A percentile compares a stretch with the other conserved stretches of the same genome.
Evolutionary conservation across 2,329 filamentous ascomycete species (phyloP).

Genomic region (Colletotrichum costaricense): DNA sequence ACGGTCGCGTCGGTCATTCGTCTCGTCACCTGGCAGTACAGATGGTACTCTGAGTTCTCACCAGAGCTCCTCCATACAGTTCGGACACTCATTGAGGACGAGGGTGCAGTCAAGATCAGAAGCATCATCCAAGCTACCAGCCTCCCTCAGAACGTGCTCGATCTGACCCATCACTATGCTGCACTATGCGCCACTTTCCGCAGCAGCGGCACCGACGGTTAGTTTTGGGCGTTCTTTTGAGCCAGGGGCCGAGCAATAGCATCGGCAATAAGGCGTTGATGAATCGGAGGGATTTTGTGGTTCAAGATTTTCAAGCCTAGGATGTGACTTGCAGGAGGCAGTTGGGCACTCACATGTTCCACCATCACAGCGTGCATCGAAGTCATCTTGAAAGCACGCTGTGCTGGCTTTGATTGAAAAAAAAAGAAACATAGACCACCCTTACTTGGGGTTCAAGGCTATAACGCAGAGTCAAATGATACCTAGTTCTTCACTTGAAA

Average conservation of each 20-base stretch:
- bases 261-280: background rate
- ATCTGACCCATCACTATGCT: slow-evolving; percentile 96
- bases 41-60: slow-evolving; percentile 99
- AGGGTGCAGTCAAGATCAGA: slow-evolving; percentile 95
- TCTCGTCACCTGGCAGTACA: slow-evolving; percentile 96
- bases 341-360: slow-evolving; percentile 18
- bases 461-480: slow-evolving; percentile 34
- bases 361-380: slow-evolving; percentile 13
- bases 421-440: slow-evolving; percentile 24
- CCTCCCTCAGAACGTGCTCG: slow-evolving; percentile 90
- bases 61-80: slow-evolving; percentile 89
- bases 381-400: slow-evolving; percentile 14
- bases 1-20: slow-evolving; percentile 88
- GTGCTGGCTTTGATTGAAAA: slow-evolving; percentile 18
- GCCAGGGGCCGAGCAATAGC: background rate
- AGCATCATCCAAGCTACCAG: slow-evolving; percentile 98
- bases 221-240: slow-evolving; percentile 40
- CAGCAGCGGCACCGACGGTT: slow-evolving; percentile 91
- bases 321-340: slow-evolving; percentile 16
- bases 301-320: slow-evolving; percentile 12
- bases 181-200: slow-evolving; percentile 94
- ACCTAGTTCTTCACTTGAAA: slow-evolving; percentile 22
- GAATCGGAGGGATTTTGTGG: slow-evolving; percentile 1
- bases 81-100: slow-evolving; percentile 93
- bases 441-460: slow-evolving; percentile 13